These are phyloP conservation scores for Fraxinus greggii DNA, from an alignment of 305 asterid species.

Conservation along the genomic window DNA sequence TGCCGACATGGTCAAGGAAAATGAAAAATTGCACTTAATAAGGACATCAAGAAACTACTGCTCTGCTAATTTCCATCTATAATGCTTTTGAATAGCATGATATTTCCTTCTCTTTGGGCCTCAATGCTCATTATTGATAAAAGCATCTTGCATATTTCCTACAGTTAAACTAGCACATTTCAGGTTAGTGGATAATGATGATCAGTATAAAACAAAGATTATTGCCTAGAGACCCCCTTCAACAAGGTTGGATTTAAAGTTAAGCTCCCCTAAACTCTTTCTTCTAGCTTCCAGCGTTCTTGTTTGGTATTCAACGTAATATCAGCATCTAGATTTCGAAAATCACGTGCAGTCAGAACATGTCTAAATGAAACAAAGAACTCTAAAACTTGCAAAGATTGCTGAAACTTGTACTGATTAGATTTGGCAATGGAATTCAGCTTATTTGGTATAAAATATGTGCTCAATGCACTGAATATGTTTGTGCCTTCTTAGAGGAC, in stretches of 20 bases:
- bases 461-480: neutral
- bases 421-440: neutral
- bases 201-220: neutral
- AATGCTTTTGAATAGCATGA: neutral
- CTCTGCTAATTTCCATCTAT: neutral
- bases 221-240: neutral
- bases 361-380: neutral
- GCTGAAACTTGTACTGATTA: neutral
- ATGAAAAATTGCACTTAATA: neutral
- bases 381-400: neutral
- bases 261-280: neutral
- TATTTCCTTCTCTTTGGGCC: neutral
- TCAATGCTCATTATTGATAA: neutral
- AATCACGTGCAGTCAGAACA: neutral
- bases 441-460: neutral
- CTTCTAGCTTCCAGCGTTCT: neutral
- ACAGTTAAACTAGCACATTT: neutral
- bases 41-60: neutral
- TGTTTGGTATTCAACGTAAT: neutral
- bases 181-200: neutral
- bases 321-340: neutral
- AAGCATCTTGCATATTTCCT: neutral
- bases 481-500: neutral
- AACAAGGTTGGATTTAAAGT: neutral
- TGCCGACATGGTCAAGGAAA: neutral